These are phyloP conservation scores for Protomyces macrosporus DNA, from an alignment of 1,139 yeast genomes.

Conservation along the genomic window DNA sequence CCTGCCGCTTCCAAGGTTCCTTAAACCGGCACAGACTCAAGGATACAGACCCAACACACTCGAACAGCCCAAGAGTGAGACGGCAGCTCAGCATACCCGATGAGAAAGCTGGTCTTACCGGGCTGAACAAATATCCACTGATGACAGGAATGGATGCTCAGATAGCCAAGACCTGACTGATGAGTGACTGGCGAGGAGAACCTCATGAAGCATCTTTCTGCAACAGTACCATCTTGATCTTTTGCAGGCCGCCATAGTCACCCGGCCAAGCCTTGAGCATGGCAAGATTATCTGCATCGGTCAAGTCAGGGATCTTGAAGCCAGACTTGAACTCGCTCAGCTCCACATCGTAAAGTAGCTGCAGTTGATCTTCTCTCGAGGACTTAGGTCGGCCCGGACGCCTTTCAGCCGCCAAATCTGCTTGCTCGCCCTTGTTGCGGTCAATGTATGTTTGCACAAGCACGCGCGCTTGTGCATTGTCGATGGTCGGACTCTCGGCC, in stretches of 20 bases:
- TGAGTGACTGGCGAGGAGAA: neutral
- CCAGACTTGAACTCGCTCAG: constrained; percentile 14
- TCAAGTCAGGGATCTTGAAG: constrained; percentile 23
- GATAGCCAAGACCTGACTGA: no score
- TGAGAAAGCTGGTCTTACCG: no score
- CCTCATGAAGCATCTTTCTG: neutral
- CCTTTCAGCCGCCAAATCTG: constrained; percentile 5
- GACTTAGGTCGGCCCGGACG: constrained; percentile 19
- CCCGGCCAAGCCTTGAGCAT: constrained; percentile 19
- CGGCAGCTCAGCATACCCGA: no score
- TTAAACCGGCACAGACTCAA: no score
- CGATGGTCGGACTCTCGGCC: constrained; percentile 3
- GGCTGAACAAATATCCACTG: no score
- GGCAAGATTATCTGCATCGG: constrained; percentile 7
- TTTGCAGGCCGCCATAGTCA: constrained; percentile 21
- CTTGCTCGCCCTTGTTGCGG: constrained; percentile 17
- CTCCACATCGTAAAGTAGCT: constrained; percentile 9
- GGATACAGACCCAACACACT: no score
- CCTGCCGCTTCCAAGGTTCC: no score
- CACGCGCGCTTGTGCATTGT: constrained; percentile 2
- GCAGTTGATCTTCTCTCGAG: constrained; percentile 14
- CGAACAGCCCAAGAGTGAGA: no score
- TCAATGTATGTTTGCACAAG: constrained; percentile 16
- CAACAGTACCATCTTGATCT: neutral
- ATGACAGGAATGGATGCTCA: no score